These are phyloP conservation scores for Castanea crenata DNA, from an alignment of 306 rosid species.

Conservation along the genomic window DNA sequence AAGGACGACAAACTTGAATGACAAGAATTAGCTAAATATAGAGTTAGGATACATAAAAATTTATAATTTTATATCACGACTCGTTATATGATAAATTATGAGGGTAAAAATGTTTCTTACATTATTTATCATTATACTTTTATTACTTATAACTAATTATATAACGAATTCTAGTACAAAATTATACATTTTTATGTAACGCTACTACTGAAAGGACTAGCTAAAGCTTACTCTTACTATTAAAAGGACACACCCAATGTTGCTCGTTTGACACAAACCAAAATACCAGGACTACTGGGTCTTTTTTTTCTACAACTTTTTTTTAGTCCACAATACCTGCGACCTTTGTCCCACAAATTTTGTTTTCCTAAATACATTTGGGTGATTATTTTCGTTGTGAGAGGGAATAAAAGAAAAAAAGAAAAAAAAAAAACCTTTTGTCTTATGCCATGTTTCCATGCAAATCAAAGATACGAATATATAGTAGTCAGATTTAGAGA, in stretches of 20 bases:
- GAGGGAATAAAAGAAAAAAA: too few relatives aligned
- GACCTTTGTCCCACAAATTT: not conserved
- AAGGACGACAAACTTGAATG: not conserved
- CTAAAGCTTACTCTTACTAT: not conserved
- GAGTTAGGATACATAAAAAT: too few relatives aligned
- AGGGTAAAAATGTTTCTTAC: too few relatives aligned
- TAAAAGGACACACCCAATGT: not conserved
- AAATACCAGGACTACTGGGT: not conserved
- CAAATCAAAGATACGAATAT: not conserved
- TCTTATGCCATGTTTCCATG: not conserved
- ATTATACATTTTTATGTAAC: too few relatives aligned
- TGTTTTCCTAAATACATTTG: not conserved
- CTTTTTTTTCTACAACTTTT: not conserved
- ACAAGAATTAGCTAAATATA: not conserved
- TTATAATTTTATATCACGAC: too few relatives aligned
- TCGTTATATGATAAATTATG: accelerated
- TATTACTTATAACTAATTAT: accelerated
- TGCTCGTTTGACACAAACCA: not conserved
- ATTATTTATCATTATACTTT: accelerated
- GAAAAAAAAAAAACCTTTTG: not conserved
- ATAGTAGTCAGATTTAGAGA: not conserved
- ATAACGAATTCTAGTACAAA: accelerated
- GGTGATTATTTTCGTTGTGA: not conserved
- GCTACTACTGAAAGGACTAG: too few relatives aligned
- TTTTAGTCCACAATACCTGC: not conserved